These are phyloP conservation scores for Russula dissimulans DNA, from an alignment of 768 basidiomycete genomes.

Conservation along the genomic window DNA sequence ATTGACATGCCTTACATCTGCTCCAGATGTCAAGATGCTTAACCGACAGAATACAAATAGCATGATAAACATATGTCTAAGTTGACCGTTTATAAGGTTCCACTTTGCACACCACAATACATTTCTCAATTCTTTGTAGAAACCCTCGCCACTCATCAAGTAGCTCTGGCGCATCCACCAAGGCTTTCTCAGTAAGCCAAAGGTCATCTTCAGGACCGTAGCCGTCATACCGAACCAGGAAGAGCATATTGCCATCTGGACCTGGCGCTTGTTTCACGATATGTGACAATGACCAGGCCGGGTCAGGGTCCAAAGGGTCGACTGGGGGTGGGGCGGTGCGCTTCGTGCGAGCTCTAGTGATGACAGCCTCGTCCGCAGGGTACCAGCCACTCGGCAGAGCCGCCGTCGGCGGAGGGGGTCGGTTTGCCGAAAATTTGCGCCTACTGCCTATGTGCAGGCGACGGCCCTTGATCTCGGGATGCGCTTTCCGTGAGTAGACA, in stretches of 20 bases:
- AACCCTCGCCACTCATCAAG: constrained; percentile 20
- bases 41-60: too few species aligned
- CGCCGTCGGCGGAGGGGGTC: constrained; percentile 21
- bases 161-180: constrained; percentile 22
- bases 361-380: constrained; percentile 1
- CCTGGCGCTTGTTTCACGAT: constrained; percentile 24
- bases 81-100: not conserved
- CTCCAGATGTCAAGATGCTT: too few species aligned
- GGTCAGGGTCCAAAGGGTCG: constrained; percentile 16
- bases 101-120: not conserved
- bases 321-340: constrained; percentile 18
- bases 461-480: constrained; percentile 34
- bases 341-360: constrained; percentile 7
- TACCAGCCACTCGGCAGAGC: constrained; percentile 24
- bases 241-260: constrained; percentile 6
- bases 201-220: constrained; percentile 26
- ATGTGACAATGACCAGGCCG: constrained; percentile 25
- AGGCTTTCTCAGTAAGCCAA: constrained; percentile 19
- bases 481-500: constrained; percentile 58
- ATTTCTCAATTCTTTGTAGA: constrained; percentile 16
- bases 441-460: constrained; percentile 30
- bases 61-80: too few species aligned
- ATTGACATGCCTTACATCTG: too few species aligned
- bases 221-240: constrained; percentile 26
- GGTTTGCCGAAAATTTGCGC: constrained; percentile 16